Evolutionary conservation across 2,329 filamentous ascomycete species (phyloP).

Genomic region (Aspergillus bombycis): DNA sequence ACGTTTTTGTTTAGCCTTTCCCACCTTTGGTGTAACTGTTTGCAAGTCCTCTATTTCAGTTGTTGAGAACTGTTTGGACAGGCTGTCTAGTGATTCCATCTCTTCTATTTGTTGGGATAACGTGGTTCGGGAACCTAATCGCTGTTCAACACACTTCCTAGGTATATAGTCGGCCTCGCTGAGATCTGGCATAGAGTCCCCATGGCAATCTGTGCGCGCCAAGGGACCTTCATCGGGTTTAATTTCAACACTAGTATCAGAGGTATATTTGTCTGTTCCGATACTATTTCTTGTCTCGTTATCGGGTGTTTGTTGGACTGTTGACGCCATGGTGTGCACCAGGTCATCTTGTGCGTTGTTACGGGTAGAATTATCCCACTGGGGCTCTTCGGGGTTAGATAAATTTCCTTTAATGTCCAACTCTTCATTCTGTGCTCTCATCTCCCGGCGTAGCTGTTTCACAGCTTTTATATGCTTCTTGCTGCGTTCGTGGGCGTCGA

Average conservation of each 20-base stretch:
- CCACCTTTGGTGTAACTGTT: slow-evolving; percentile 37
- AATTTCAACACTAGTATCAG: neutral
- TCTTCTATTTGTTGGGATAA: slow-evolving; percentile 10
- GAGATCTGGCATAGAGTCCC: neutral
- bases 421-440: slow-evolving; percentile 76
- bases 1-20: slow-evolving; percentile 58
- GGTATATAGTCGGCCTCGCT: slow-evolving; percentile 45
- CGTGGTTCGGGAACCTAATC: slow-evolving; percentile 34
- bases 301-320: neutral
- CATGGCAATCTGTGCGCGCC: neutral
- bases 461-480: slow-evolving; percentile 93
- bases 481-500: slow-evolving; percentile 88
- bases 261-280: neutral
- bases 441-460: slow-evolving; percentile 76
- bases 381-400: neutral
- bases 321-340: neutral
- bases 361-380: neutral
- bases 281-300: neutral
- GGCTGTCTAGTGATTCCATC: slow-evolving; percentile 10
- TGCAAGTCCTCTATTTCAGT: slow-evolving; percentile 25
- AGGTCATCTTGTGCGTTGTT: neutral
- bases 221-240: neutral
- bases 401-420: slow-evolving; percentile 26
- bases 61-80: slow-evolving; percentile 23
- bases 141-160: slow-evolving; percentile 44